These are phyloP conservation scores for Colletotrichum cereale DNA, from an alignment of 2,329 filamentous ascomycete species.

Conservation along the genomic window DNA sequence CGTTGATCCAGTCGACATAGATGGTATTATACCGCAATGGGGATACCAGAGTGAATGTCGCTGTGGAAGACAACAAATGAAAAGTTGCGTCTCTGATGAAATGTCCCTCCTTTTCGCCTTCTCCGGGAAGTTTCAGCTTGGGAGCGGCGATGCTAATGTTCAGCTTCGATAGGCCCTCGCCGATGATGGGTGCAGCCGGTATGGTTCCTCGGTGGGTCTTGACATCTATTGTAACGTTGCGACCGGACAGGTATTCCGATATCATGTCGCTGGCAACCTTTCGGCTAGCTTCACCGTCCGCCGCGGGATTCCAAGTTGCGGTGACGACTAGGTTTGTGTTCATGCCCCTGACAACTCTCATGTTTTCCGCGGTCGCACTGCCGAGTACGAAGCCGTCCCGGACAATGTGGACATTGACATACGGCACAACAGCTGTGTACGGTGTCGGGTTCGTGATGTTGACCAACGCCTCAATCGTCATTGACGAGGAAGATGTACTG, in stretches of 20 bases:
- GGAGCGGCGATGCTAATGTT: constrained; percentile 80
- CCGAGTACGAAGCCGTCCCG: constrained; percentile 82
- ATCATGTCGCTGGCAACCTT: constrained; percentile 78
- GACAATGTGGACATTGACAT: constrained; percentile 79
- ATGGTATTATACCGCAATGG: constrained; percentile 81
- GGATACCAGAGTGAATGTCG: constrained; percentile 85
- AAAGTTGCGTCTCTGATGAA: constrained; percentile 91
- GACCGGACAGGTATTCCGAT: constrained; percentile 88
- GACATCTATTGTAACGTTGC: constrained; percentile 84
- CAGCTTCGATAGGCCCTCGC: constrained; percentile 78
- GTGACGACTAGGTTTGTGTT: constrained; percentile 78
- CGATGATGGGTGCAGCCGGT: constrained; percentile 78
- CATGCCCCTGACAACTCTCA: constrained; percentile 74
- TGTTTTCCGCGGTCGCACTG: constrained; percentile 75
- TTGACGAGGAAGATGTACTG: constrained; percentile 77
- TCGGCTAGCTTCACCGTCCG: constrained; percentile 72
- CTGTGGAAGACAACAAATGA: constrained; percentile 88
- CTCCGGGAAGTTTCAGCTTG: constrained; percentile 69
- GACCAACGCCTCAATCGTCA: constrained; percentile 78
- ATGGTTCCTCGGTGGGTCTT: constrained; percentile 79
- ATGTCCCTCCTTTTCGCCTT: constrained; percentile 62
- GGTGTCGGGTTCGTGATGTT: constrained; percentile 93
- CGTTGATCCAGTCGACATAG: constrained; percentile 83
- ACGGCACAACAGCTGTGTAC: constrained; percentile 87
- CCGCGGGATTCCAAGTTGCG: constrained; percentile 80